Evolutionary conservation across 2,329 filamentous ascomycete genomes (phyloP).

Genomic region (Drechmeria coniospora): DNA sequence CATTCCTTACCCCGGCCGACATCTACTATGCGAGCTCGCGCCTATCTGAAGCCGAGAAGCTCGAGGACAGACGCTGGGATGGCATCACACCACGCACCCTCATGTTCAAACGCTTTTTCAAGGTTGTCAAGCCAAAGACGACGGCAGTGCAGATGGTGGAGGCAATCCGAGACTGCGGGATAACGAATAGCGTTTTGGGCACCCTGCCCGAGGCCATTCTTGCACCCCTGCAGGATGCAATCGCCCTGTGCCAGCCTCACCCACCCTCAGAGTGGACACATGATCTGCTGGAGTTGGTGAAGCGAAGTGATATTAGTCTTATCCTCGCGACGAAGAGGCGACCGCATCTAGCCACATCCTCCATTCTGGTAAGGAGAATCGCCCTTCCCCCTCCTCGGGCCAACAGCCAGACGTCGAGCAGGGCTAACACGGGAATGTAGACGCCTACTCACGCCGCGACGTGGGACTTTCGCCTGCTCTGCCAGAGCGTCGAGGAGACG

Average conservation of each 20-base stretch:
- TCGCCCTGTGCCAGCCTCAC: slow-evolving; percentile 68
- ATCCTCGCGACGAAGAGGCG: slow-evolving; percentile 33
- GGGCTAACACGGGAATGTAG: slow-evolving; percentile 13
- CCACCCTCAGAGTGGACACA: slow-evolving; percentile 65
- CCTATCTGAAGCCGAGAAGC: slow-evolving; percentile 18
- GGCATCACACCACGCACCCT: slow-evolving; percentile 48
- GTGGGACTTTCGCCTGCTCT: slow-evolving; percentile 68
- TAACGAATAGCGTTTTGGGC: slow-evolving; percentile 54
- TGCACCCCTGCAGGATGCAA: slow-evolving; percentile 65
- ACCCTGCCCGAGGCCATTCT: slow-evolving; percentile 76
- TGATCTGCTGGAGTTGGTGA: slow-evolving; percentile 57
- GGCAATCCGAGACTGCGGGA: slow-evolving; percentile 53
- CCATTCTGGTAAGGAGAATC: slow-evolving; percentile 24
- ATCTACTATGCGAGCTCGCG: slow-evolving; percentile 26
- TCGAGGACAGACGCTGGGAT: slow-evolving; percentile 26
- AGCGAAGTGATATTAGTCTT: slow-evolving; percentile 64
- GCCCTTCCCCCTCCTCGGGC: too few relatives aligned
- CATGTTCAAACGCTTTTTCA: slow-evolving; percentile 55
- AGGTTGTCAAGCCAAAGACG: slow-evolving; percentile 33
- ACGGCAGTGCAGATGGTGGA: slow-evolving; percentile 53
- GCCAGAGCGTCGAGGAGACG: slow-evolving; percentile 46
- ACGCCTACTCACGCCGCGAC: slow-evolving; percentile 48
- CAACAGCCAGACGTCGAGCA: slow-evolving; percentile 5
- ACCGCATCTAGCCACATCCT: slow-evolving; percentile 16
- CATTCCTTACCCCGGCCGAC: slow-evolving; percentile 28